Evolutionary conservation across 176 grass and related monocot genomes (phyloP).

Genomic region (Zea mays): DNA sequence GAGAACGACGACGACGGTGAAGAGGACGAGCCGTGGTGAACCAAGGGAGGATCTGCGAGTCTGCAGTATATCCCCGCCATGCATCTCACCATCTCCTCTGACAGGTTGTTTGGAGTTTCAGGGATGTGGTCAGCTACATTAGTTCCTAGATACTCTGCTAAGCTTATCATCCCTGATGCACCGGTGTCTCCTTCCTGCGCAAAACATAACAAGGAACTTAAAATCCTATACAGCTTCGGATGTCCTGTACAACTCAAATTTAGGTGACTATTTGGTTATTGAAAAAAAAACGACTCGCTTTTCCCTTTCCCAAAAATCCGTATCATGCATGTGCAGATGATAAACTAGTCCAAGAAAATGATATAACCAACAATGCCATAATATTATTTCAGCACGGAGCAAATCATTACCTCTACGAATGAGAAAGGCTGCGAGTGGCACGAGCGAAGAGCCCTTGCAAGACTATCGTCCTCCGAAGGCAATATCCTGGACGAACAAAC

Average conservation of each 20-base stretch:
- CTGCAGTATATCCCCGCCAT: slow-evolving; percentile 85
- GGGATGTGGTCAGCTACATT: slow-evolving; percentile 77
- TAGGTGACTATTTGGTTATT: too few species aligned
- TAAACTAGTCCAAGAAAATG: too few species aligned
- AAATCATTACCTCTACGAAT: slow-evolving; percentile 65
- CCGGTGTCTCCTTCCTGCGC: slow-evolving; percentile 59
- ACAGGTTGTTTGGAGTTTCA: slow-evolving; percentile 89
- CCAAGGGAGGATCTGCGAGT: slow-evolving; percentile 81
- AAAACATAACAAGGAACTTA: slow-evolving; percentile 24
- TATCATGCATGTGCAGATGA: too few species aligned
- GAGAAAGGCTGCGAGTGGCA: slow-evolving; percentile 89
- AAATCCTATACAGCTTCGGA: neutral
- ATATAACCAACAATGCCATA: too few species aligned
- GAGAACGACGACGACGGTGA: slow-evolving; percentile 87
- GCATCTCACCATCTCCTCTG: slow-evolving; percentile 91
- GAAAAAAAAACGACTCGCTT: too few species aligned
- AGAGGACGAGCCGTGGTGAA: slow-evolving; percentile 56
- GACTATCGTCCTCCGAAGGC: slow-evolving; percentile 71
- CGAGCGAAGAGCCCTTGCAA: slow-evolving; percentile 75
- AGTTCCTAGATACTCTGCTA: slow-evolving; percentile 93
- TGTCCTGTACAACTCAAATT: too few species aligned
- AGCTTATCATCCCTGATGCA: slow-evolving; percentile 71
- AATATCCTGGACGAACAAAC: slow-evolving; percentile 75
- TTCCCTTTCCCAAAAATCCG: too few species aligned
- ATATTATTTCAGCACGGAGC: too few species aligned